Evolutionary conservation across 176 grass and related monocot genomes (phyloP).

Genomic region (Otatea glauca): DNA sequence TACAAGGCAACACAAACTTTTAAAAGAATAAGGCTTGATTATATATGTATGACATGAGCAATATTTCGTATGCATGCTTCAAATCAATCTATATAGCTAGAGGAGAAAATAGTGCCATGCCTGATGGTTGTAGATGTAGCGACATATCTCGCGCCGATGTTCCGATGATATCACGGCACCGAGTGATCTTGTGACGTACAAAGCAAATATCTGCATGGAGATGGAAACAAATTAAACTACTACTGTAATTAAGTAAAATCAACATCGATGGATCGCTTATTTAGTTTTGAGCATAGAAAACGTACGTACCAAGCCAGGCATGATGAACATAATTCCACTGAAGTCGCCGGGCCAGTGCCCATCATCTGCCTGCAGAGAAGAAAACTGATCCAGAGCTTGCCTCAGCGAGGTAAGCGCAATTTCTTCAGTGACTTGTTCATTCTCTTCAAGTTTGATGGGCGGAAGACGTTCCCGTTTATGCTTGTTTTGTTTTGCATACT

Average conservation of each 20-base stretch:
- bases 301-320: constrained; percentile 54
- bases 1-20: too few relatives aligned
- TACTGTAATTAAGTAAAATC: too few relatives aligned
- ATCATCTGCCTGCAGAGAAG: constrained; percentile 53
- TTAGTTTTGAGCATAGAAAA: not conserved
- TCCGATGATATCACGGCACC: constrained; percentile 2
- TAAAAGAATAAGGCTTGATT: too few relatives aligned
- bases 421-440: constrained; percentile 42
- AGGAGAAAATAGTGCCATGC: not conserved
- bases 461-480: not conserved
- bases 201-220: constrained; percentile 39
- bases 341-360: constrained; percentile 67
- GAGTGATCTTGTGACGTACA: constrained; percentile 44
- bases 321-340: constrained; percentile 65
- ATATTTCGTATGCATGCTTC: too few relatives aligned
- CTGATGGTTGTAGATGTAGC: constrained; percentile 55
- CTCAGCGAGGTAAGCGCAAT: constrained; percentile 33
- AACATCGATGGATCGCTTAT: too few relatives aligned
- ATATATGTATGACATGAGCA: too few relatives aligned
- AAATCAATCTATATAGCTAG: too few relatives aligned
- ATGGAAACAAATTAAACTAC: not conserved
- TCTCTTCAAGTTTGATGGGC: constrained; percentile 6
- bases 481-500: constrained; percentile 38
- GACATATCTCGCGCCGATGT: constrained; percentile 46
- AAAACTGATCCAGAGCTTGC: constrained; percentile 41